Evolutionary conservation across 768 basidiomycete genomes (phyloP).

Genomic region (Gyrodon lividus): DNA sequence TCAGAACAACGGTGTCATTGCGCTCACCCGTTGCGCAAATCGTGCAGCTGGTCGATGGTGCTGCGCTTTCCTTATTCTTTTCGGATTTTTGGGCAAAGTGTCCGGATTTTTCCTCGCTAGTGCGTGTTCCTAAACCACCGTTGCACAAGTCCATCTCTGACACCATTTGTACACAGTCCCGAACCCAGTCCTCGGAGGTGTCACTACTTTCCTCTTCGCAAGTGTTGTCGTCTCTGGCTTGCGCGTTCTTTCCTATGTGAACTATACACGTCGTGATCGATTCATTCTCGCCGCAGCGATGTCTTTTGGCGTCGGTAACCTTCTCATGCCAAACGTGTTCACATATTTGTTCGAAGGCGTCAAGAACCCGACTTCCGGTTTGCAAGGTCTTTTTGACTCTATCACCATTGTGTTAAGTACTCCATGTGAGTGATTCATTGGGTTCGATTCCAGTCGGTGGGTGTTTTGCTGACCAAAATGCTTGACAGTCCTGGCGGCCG

Average conservation of each 20-base stretch:
- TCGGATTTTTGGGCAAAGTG: slow-evolving; percentile 78
- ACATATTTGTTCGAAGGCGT: slow-evolving; percentile 71
- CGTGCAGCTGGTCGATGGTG: slow-evolving; percentile 78
- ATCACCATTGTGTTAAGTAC: slow-evolving; percentile 81
- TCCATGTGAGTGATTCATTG: slow-evolving; percentile 57
- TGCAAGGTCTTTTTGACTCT: slow-evolving; percentile 70
- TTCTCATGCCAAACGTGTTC: slow-evolving; percentile 65
- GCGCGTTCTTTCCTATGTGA: slow-evolving; percentile 60
- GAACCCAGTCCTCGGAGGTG: slow-evolving; percentile 77
- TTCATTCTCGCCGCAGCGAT: slow-evolving; percentile 71
- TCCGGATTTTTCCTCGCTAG: slow-evolving; percentile 82
- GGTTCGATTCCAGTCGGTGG: neutral
- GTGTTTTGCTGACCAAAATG: neutral
- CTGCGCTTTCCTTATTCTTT: slow-evolving; percentile 75
- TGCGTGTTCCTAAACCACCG: slow-evolving; percentile 22
- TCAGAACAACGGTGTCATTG: slow-evolving; percentile 80
- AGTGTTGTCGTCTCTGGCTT: slow-evolving; percentile 70
- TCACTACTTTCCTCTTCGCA: slow-evolving; percentile 85
- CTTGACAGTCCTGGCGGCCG: slow-evolving; percentile 51
- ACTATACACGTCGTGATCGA: slow-evolving; percentile 62
- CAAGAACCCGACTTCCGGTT: slow-evolving; percentile 45
- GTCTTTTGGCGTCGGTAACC: slow-evolving; percentile 67
- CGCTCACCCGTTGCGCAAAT: slow-evolving; percentile 83
- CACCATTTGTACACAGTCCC: slow-evolving; percentile 46
- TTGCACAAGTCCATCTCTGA: neutral